Conservation (phyloP, 495 filamentous ascomycete species). For the Oidiodendron maius region DNA sequence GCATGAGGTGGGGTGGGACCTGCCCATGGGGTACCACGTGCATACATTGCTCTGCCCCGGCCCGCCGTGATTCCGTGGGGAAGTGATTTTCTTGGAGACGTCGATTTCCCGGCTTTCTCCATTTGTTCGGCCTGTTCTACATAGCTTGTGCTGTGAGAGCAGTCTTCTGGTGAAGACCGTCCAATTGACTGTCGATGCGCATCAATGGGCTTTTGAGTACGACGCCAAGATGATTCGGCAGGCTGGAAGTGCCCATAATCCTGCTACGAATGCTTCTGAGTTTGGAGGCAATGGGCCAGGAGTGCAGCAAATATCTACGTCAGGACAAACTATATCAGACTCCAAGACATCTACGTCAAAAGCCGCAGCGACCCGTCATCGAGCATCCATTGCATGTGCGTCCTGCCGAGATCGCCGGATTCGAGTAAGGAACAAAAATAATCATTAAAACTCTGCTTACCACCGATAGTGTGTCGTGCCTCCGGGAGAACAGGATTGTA, state of each 20-base stretch:
- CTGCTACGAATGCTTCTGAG: not conserved
- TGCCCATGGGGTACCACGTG: no score
- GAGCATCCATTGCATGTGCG: slow-evolving; percentile 27
- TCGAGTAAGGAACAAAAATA: slow-evolving; percentile 17
- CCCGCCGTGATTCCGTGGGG: no score
- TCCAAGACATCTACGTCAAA: slow-evolving; percentile 4
- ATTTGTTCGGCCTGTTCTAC: no score
- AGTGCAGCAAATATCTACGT: not conserved
- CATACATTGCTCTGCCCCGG: no score
- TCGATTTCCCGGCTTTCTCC: no score
- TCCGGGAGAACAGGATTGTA: slow-evolving; percentile 42
- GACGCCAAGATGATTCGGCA: slow-evolving; percentile 7
- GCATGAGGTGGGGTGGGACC: no score
- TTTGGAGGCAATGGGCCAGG: not conserved
- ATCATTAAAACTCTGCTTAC: no score
- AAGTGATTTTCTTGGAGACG: no score
- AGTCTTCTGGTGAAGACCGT: slow-evolving; percentile 1
- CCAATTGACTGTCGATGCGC: slow-evolving; percentile 25
- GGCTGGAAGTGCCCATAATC: slow-evolving; percentile 1
- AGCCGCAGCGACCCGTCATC: slow-evolving; percentile 2
- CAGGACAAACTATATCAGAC: not conserved
- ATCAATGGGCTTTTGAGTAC: slow-evolving; percentile 10
- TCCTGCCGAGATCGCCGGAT: slow-evolving; percentile 44
- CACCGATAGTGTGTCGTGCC: slow-evolving; percentile 40
- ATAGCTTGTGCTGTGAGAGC: no score